Evolutionary conservation across 345 rosid genomes (phyloP).

Genomic region (Linum trigynum): DNA sequence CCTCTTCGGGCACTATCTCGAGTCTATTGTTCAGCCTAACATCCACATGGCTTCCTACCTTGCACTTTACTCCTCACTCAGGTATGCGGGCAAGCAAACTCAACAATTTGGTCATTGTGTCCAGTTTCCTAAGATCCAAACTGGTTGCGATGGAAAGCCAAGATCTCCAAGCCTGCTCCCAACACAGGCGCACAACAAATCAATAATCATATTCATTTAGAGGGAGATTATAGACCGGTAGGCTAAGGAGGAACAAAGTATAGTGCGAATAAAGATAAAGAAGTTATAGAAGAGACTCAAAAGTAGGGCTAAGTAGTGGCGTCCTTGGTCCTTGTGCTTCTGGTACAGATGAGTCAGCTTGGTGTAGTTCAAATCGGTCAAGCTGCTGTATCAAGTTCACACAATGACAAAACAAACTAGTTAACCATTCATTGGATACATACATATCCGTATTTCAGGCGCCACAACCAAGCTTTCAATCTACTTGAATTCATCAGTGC

Average conservation of each 20-base stretch:
- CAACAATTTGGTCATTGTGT: conserved; percentile 20
- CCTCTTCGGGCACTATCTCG: too few relatives aligned
- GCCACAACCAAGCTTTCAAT: too few relatives aligned
- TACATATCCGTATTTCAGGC: too few relatives aligned
- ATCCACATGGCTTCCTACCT: too few relatives aligned
- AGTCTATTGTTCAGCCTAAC: too few relatives aligned
- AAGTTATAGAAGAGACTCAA: neutral
- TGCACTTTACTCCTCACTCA: too few relatives aligned
- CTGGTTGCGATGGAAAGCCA: conserved; percentile 29
- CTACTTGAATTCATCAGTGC: too few relatives aligned
- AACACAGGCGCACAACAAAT: neutral
- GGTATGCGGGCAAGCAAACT: conserved; percentile 24
- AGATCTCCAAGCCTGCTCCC: conserved; percentile 23
- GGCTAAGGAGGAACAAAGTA: neutral
- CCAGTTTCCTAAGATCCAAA: conserved; percentile 28
- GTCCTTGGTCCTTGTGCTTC: conserved; percentile 82
- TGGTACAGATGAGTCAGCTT: conserved; percentile 24
- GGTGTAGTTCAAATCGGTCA: conserved; percentile 85
- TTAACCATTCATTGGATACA: too few relatives aligned
- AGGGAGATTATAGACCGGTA: too few relatives aligned
- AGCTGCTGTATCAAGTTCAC: conserved; percentile 48
- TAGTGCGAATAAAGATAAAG: neutral
- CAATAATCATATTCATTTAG: neutral
- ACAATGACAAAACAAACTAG: too few relatives aligned
- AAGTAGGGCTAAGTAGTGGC: neutral